Evolutionary conservation across 2,329 filamentous ascomycete species (phyloP).

Genomic region (Ophiocordyceps unilateralis): DNA sequence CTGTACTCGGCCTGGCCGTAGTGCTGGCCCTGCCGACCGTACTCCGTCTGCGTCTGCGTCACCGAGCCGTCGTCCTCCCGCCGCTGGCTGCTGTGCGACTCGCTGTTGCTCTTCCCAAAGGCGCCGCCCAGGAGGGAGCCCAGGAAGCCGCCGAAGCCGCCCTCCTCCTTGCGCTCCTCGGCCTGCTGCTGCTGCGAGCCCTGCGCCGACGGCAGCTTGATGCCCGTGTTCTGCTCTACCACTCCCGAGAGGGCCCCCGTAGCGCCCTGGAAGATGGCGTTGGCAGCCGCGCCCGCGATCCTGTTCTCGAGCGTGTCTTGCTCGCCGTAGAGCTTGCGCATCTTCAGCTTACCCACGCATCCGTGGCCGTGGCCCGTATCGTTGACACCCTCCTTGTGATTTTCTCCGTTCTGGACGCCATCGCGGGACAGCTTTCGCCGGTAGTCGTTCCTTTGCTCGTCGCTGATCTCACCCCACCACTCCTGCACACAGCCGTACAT

Average conservation of each 20-base stretch:
- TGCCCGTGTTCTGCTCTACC: constrained; percentile 27
- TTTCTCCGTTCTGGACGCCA: constrained; percentile 60
- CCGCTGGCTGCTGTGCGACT: constrained; percentile 32
- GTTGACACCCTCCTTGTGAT: constrained; percentile 72
- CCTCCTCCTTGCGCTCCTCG: constrained; percentile 36
- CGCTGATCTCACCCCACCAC: constrained; percentile 62
- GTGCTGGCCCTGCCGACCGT: constrained; percentile 36
- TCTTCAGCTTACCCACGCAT: constrained; percentile 59
- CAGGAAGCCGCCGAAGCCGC: constrained; percentile 52
- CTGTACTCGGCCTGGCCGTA: constrained; percentile 45
- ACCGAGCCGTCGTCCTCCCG: constrained; percentile 43
- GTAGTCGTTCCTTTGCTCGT: constrained; percentile 46
- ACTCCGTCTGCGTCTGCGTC: constrained; percentile 42
- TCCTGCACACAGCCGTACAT: constrained; percentile 69
- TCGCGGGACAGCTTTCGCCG: constrained; percentile 59
- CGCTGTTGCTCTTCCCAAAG: constrained; percentile 36
- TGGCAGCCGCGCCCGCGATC: constrained; percentile 37
- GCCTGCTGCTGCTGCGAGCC: constrained; percentile 10
- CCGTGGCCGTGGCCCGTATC: constrained; percentile 78
- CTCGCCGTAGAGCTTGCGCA: constrained; percentile 48
- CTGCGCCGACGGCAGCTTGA: constrained; percentile 17
- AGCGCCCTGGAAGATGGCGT: constrained; percentile 39
- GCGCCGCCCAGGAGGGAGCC: constrained; percentile 47
- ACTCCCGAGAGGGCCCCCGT: constrained; percentile 32
- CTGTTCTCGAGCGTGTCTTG: constrained; percentile 34